Base-by-base conservation (phyloP, 1,284 basidiomycete genomes). In the Ceratobasidium sp. region DNA sequence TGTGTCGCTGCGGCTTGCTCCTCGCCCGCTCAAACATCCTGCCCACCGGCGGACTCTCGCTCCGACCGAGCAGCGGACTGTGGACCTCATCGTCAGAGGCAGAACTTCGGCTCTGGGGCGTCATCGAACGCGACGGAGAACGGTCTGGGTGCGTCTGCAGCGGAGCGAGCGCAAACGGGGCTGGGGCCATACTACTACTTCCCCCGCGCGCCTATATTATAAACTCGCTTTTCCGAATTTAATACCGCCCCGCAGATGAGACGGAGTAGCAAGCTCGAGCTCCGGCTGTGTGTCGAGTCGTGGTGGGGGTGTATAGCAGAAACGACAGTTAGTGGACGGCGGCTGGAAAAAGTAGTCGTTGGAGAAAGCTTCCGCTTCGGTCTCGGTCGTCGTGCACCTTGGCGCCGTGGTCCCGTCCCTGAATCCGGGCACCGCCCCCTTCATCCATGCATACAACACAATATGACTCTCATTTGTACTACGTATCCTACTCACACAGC, bases 71-170 rank as follows among this genome's bases (percentile, higher is more conserved):
- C 93, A 95, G 80, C 87, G 94, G 64, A 89, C 91, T 23, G 94
- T 95, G 74, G 92, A 94, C 13, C 84, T 92, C 0, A 93, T 94
- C 1, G 92, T 93, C 12, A 92, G 77, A 77, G n/a, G 17, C 59
- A 0, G 78, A 80, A 38, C 69, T 67, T 17, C 59, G 17, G 59
- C 59, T 62, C 40, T 44, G 64, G n/a, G 79, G 46, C 46, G 77
- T 62, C 71, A 56, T 74, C 17, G 79, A 76, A 28, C 68, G 68
- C 64, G 70, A 73, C 17, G 77, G 77, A 1, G 74, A 70, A n/a
- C 68, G 68, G 54, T 70, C 68, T 40, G 2, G 61, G n/a, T 64
- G 61, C 40, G 64, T 66, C 46, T 66, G 64, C 23, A 66, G 64
- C 48, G 38, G 48, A 40, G 68, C 52, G 38, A 70, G 68, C 68